Evolutionary conservation across 2,329 filamentous ascomycete genomes (phyloP), one percentile per base, ranked within the genome.

Genomic region (Alternaria gansuensis): DNA sequence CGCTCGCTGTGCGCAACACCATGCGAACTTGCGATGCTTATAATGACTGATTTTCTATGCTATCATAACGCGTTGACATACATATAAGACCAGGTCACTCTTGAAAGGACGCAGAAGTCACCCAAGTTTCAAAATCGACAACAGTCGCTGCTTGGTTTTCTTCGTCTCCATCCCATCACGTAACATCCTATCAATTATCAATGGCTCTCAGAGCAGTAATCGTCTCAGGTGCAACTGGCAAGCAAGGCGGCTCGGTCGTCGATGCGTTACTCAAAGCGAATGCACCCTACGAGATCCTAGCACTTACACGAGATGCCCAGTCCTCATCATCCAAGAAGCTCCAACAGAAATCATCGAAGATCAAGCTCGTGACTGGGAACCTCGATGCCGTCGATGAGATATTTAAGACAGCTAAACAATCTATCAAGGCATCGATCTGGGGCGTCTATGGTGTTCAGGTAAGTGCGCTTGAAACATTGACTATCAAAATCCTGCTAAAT

Each of bases 281-380:
- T 50, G 62, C 74, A 33, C 57, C 71, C 17, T 81, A 84, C 58
- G 77, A 83, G 14, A 85, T 88, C 40, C 78, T 86, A 9, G 86
- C 85, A 8, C 77, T 87, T 24, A 88, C 85, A 3, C 81, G 86
- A 55, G 79, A 87, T 62, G 64, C 80, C 1, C 69, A 77, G 34
- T 85, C 84, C 0, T 51, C 74, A 3, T 80, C 79, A 1, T 83
- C 85, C 1, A 78, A 85, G 66, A 79, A 76, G 23, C 80, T 86
- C 9, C 65, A 74, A 5, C 54, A 76, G 8, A 77, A 81, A 61
- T 82, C 80, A 0, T 51, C 76, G 11, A 82, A 80, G 17, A 81
- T 88, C 68, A 82, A 79, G 36, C 64, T 88, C 1, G 77, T 88
- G 3, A 75, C 84, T 51, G 85, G 86, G 1, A 77, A 88, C 57